Conservation (phyloP, 2,329 filamentous ascomycete genomes). For the Diaporthe sp. region DNA sequence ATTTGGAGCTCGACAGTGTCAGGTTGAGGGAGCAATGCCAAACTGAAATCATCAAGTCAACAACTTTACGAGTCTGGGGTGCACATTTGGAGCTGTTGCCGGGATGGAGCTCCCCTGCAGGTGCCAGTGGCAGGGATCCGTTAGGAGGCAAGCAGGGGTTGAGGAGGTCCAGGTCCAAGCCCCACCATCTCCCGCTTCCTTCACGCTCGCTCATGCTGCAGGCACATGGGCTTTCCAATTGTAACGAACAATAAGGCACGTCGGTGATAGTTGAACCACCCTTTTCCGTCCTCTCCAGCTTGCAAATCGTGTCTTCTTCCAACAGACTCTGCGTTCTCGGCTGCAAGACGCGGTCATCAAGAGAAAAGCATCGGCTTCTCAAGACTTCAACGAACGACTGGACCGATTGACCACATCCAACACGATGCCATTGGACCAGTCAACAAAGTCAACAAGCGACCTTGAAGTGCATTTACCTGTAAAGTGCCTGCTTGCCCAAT, state of each 20-base stretch:
- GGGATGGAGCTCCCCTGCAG: slow-evolving; percentile 10
- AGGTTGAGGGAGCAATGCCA: not conserved
- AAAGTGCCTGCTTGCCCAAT: fast-evolving
- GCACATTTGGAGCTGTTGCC: not conserved
- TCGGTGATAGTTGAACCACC: not conserved
- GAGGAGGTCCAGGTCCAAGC: not conserved
- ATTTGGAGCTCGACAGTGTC: too few relatives aligned
- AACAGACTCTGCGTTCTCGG: too few relatives aligned
- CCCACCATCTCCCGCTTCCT: not conserved
- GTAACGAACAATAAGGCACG: not conserved
- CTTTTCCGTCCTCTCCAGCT: too few relatives aligned
- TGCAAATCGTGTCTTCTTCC: too few relatives aligned
- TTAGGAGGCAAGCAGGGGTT: not conserved
- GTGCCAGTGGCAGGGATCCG: not conserved
- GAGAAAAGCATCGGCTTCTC: not conserved
- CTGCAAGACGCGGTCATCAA: not conserved
- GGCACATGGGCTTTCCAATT: not conserved
- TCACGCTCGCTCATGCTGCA: not conserved
- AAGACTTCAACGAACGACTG: too few relatives aligned
- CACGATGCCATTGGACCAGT: not conserved
- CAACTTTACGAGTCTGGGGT: not conserved
- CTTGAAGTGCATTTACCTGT: too few relatives aligned
- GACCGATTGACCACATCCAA: not conserved
- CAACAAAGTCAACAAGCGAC: not conserved
- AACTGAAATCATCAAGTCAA: not conserved